Evolutionary conservation across 495 filamentous ascomycete genomes (phyloP), one percentile per base, ranked within the genome.

Genomic region (Aspergillus conjunctus): DNA sequence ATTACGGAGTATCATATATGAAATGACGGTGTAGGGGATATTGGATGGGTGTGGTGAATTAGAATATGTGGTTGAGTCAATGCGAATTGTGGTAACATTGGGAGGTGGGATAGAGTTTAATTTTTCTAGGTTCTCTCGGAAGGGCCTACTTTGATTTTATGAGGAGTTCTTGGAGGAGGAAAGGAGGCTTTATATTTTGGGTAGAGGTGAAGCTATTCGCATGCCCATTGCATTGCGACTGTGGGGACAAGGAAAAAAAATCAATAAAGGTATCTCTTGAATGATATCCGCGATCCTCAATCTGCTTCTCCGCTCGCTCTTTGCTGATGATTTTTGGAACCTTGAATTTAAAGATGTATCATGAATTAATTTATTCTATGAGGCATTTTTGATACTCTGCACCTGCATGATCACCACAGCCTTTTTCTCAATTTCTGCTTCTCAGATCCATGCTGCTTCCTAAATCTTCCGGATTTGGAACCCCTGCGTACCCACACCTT

Each of bases 381-480:
- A 59, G 62, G 58, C 62, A 65, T 65, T 64, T 64, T 60, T 21
- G n/a, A 7, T n/a, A 26, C 7, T 44, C 41, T 59, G 48, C 50
- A 52, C 48, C 57, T 26, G 49, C 37, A 52, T 37, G 26, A 22
- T 34, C 32, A 52, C 22, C n/a, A n/a, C n/a, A n/a, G n/a, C n/a
- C n/a, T 15, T 17, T 11, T 37, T 41, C 41, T 44, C 43, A 18
- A 33, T 44, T 32, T 46, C 56, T 56, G 26, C 10, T 32, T 46
- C 18, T 34, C n/a, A 17, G 31, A 18, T 51, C 51, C 54, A 52
- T 12, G 17, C 22, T 49, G 32, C 48, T 63, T 63, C 60, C 64
- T 63, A 66, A 63, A 61, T 66, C 64, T 58, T 56, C 60, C 60
- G 60, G 45, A 58, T 58, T 60, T 46, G 56, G 63, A 60, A 63